Base-by-base conservation (phyloP, 345 rosid genomes). In the Turnera subulata region DNA sequence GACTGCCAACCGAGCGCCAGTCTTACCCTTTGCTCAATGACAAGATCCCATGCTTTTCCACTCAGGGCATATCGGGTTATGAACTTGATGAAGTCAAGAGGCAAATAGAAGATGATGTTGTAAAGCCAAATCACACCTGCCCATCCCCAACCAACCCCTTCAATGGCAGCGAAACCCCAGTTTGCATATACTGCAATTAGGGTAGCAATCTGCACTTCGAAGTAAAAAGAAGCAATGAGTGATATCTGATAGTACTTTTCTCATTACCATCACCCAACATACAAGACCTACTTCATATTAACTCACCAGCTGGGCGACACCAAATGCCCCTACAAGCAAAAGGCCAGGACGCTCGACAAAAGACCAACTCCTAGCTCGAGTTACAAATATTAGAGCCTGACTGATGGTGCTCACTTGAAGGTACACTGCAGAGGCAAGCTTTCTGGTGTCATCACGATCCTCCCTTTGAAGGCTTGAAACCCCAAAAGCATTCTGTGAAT, bases 1-100 rank as follows among this genome's bases (percentile, higher is more conserved):
- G 35, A 4, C 15, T 11, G 43, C 23, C 15, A 0, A 11, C 16
- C 13, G 45, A 42, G 6, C 12, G 47, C 32, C 24, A 54, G 20
- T 26, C 85, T 15, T 87, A 93, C 99, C 95, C 97, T 89, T 73
- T 93, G 96, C 77, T 93, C 97, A 18, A 89, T 85, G 32, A 89
- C 99, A 54, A 93, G 95, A 81, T 93, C 99, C 99, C 99, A 93
- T 14, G 99, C 99, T 77, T 83, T 78, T 46, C 97, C 99, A 48
- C 99, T 93, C 63, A 93, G 78, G 14, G 88, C 88, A 58, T 93
- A 93, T 20, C 99, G 90, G 20, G 76, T 87, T 61, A 89, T 58
- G 90, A 93, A 93, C 85, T 89, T 93, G 52, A 93, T 78, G 66
- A 85, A 52, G 71, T 93, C 99, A 24, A 93, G 94, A 10, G 97